phyloP scores from a whole-genome alignment of 2,329 filamentous ascomycete species.

The Balansia obtecta region DNA sequence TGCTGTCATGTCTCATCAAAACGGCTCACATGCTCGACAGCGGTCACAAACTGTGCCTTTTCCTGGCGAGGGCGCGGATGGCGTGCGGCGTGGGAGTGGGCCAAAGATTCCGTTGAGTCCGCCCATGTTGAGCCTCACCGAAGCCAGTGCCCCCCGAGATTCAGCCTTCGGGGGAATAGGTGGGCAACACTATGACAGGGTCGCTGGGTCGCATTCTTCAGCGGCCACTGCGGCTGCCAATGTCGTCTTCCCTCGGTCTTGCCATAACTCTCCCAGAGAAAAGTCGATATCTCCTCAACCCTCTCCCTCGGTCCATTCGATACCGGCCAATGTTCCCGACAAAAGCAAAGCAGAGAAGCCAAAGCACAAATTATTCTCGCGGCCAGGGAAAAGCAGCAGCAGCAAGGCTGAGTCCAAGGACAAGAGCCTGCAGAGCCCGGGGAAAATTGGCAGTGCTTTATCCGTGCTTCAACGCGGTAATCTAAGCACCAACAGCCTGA shows the following conservation, averaged over 20 bases:
- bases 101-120: constrained; percentile 44
- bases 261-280: constrained; percentile 36
- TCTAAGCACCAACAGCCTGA: constrained; percentile 59
- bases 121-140: constrained; percentile 50
- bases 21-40: constrained; percentile 43
- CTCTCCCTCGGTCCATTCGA: constrained; percentile 26
- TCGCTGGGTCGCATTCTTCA: constrained; percentile 45
- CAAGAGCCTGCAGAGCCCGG: constrained; percentile 59
- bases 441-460: constrained; percentile 55
- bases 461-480: constrained; percentile 54
- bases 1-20: constrained; percentile 55
- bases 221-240: constrained; percentile 57
- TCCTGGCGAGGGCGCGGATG: constrained; percentile 32
- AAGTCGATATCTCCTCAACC: constrained; percentile 21
- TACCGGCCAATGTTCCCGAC: constrained; percentile 33
- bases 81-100: constrained; percentile 30
- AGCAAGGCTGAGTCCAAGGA: constrained; percentile 51
- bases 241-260: constrained; percentile 57
- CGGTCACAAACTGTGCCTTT: constrained; percentile 63
- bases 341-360: constrained; percentile 51
- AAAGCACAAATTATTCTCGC: constrained; percentile 72
- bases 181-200: constrained; percentile 45
- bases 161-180: constrained; percentile 35
- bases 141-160: constrained; percentile 50
- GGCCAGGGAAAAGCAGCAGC: constrained; percentile 62